A percentile compares a stretch with the other conserved stretches of the same genome.
Evolutionary conservation across 768 basidiomycete species (phyloP).

Genomic region (Boletellus ananas): DNA sequence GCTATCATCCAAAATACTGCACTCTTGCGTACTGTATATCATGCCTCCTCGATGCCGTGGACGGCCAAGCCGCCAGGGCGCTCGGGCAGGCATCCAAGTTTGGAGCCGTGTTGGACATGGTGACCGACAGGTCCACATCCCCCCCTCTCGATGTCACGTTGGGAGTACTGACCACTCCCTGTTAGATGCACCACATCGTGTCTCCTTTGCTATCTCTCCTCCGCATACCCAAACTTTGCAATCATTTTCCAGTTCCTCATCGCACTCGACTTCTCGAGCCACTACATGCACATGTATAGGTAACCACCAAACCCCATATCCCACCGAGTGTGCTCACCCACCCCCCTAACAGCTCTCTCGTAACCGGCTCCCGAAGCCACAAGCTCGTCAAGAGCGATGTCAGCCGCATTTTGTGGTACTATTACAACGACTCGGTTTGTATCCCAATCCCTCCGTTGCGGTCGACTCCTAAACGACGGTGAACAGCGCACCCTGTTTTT

Average conservation of each 20-base stretch:
- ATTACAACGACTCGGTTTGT: slow-evolving; percentile 91
- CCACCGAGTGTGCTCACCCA: slow-evolving; percentile 2
- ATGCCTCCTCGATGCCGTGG: slow-evolving; percentile 91
- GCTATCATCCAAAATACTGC: slow-evolving; percentile 88
- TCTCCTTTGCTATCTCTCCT: slow-evolving; percentile 88
- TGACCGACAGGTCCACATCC: slow-evolving; percentile 84
- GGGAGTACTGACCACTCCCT: not conserved
- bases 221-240: slow-evolving; percentile 82
- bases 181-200: slow-evolving; percentile 92
- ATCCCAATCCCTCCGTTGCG: not conserved
- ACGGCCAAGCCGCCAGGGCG: slow-evolving; percentile 87
- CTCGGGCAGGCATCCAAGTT: slow-evolving; percentile 93
- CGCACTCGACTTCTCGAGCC: slow-evolving; percentile 94
- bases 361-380: slow-evolving; percentile 90
- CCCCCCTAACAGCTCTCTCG: slow-evolving; percentile 67
- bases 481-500: slow-evolving; percentile 79
- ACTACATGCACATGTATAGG: slow-evolving; percentile 99
- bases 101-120: slow-evolving; percentile 98
- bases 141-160: not conserved
- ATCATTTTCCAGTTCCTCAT: slow-evolving; percentile 93
- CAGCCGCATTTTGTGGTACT: slow-evolving; percentile 84
- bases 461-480: not conserved
- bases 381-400: slow-evolving; percentile 92
- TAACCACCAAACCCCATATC: slow-evolving; percentile 26
- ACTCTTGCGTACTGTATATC: slow-evolving; percentile 87